Evolutionary conservation across 768 basidiomycete genomes (phyloP), one percentile per base, ranked within the genome.

Genomic region (Polyporus arcularius): DNA sequence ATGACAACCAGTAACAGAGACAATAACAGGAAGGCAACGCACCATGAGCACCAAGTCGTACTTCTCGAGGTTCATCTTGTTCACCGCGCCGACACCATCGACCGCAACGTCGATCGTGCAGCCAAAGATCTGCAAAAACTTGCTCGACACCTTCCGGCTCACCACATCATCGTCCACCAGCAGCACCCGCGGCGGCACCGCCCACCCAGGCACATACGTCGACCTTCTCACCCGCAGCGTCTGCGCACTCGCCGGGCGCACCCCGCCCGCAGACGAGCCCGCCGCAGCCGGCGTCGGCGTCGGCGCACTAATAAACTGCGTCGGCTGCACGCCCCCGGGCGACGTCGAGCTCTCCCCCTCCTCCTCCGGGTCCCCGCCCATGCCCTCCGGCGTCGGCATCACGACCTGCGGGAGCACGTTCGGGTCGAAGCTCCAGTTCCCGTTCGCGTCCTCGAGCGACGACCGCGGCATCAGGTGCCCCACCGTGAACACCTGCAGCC

Each of bases 21-120:
- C n/a, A 15, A 26, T 1, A 32, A 16, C 53, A 3, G 16, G 2
- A 46, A 35, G 35, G 46, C 41, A 14, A 79, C 86, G 45, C 65
- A 92, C 92, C 96, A 98, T 98, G 59, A 98, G 72, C 62, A 97
- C 94, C 70, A 98, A 74, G 74, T 98, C 96, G 72, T 97, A 98
- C 78, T 95, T 94, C 68, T 92, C 92, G 72, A 91, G 72, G 75
- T 96, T 96, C 94, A 98, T 97, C 82, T 94, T 96, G 67, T 90
- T 89, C 55, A 98, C 94, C 0, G 96, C 96, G 1, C 85, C 86
- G 4, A 93, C 84, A 0, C 96, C 96, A 71, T 98, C 94, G 40
- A 95, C 92, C 2, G 95, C 96, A 42, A 96, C 90, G 67, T 98
- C 96, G 57, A 90, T 94, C 67, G 88, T 87, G 73, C 96, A 97